These are phyloP conservation scores for Rhodotorula taiwanensis DNA, from an alignment of 768 basidiomycete genomes.

Conservation along the genomic window DNA sequence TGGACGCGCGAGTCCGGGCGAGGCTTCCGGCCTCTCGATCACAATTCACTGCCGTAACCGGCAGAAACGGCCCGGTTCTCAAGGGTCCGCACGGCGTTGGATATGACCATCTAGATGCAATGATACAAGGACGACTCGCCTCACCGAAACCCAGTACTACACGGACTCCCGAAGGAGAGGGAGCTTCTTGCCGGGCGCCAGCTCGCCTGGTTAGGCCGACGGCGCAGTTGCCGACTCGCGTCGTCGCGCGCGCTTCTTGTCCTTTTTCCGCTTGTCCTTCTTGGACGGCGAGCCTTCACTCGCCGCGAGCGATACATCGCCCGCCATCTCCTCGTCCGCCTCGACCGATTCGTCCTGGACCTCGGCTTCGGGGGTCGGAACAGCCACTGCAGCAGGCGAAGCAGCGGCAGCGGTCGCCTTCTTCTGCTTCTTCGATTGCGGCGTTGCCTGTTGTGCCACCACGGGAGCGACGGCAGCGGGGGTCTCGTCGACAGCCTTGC, in stretches of 20 bases:
- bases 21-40: no score
- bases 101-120: no score
- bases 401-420: neutral
- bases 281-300: slow-evolving; percentile 22
- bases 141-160: no score
- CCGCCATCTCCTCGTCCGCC: slow-evolving; percentile 14
- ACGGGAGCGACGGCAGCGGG: neutral
- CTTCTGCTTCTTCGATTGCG: neutral
- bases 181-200: no score
- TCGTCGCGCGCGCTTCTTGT: slow-evolving; percentile 25
- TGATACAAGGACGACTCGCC: no score
- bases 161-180: no score
- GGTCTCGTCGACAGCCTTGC: slow-evolving; percentile 9
- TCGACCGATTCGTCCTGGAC: slow-evolving; percentile 27
- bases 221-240: slow-evolving; percentile 16
- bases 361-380: slow-evolving; percentile 10
- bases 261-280: slow-evolving; percentile 26
- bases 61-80: no score
- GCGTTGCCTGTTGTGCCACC: no score
- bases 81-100: no score
- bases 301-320: neutral
- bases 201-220: no score
- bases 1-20: no score
- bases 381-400: neutral
- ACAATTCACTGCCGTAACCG: no score